Conservation (phyloP, 345 rosid genomes). For the Syzygium aromaticum region DNA sequence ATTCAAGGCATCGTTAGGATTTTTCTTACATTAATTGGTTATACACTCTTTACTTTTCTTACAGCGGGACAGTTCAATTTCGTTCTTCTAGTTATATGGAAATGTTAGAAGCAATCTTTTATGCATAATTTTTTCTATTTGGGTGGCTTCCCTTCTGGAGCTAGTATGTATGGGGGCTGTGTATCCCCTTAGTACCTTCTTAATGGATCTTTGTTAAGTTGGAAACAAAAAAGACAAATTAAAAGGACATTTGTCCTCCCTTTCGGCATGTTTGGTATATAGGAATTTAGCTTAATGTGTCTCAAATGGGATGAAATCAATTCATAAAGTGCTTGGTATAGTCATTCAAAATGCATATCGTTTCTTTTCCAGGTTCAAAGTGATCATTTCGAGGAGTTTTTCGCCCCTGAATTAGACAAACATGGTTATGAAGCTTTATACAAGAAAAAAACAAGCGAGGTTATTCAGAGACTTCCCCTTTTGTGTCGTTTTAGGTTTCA, state of each 20-base stretch:
- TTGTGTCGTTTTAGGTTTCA: background rate
- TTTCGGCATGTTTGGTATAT: background rate
- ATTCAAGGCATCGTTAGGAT: background rate
- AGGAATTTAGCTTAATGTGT: background rate
- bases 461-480: conserved; percentile 10
- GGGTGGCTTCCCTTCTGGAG: background rate
- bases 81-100: background rate
- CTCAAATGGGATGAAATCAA: background rate
- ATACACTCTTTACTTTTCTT: background rate
- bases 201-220: background rate
- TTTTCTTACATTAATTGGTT: background rate
- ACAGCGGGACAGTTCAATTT: background rate
- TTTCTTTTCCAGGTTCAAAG: conserved; percentile 65
- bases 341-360: background rate
- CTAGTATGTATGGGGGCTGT: background rate
- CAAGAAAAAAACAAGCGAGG: conserved; percentile 92
- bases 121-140: background rate
- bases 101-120: background rate
- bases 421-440: conserved; percentile 90
- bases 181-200: background rate
- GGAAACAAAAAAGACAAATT: background rate
- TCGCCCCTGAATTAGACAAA: conserved; percentile 88
- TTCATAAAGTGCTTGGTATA: background rate
- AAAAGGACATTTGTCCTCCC: background rate
- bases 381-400: conserved; percentile 88